Conservation (phyloP, 805 yeast species). For the Wickerhamomyces hampshirensis region DNA sequence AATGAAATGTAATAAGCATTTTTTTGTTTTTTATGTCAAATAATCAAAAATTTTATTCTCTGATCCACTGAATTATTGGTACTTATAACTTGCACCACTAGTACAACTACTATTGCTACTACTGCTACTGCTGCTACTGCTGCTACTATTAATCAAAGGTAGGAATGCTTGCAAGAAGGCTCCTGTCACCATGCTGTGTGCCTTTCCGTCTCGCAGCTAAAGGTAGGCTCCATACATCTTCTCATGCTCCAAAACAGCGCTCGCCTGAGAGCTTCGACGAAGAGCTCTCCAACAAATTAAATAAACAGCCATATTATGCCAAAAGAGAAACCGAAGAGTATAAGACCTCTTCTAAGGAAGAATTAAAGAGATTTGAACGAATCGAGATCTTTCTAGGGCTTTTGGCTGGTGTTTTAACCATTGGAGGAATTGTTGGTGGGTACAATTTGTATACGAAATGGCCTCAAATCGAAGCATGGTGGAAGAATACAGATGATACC, state of each 20-base stretch:
- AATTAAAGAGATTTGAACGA: constrained; percentile 13
- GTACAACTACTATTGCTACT: no score
- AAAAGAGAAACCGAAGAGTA: constrained; percentile 17
- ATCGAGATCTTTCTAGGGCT: constrained; percentile 19
- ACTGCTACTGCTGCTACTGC: no score
- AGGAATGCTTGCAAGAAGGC: background rate
- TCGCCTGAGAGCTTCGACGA: constrained; percentile 34
- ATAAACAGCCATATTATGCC: constrained; percentile 24
- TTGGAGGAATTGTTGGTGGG: constrained; percentile 16
- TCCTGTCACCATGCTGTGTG: background rate
- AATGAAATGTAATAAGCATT: no score
- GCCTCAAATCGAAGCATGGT: constrained; percentile 30
- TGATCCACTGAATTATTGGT: no score
- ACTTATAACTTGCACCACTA: no score
- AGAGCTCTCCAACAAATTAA: constrained; percentile 24
- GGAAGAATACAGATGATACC: constrained; percentile 19
- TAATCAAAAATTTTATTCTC: no score
- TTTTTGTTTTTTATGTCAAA: no score
- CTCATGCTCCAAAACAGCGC: constrained; percentile 26
- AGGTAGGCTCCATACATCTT: no score
- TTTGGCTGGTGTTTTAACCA: constrained; percentile 10
- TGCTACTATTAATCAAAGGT: no score
- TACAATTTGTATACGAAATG: constrained; percentile 14
- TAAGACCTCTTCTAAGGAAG: constrained; percentile 15
- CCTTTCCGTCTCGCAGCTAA: no score